Percentiles rank a stretch among this genome's conserved stretches.
Evolutionary conservation across 2,329 filamentous ascomycete genomes (phyloP).

Genomic region (Ilyonectria mors-panacis): DNA sequence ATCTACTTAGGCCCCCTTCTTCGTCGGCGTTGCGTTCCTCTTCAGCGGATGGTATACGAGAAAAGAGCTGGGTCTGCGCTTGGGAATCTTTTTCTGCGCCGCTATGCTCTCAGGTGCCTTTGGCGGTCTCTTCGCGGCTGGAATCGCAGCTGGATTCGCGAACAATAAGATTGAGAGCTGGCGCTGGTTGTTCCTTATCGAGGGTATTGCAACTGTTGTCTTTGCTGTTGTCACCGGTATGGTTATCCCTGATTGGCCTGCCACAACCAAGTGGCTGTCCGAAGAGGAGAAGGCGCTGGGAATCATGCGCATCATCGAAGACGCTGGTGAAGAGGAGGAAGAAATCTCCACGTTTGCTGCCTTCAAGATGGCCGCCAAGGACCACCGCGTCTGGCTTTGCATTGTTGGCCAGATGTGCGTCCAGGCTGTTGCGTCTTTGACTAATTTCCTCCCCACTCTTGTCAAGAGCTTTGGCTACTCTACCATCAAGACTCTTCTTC

Average conservation of each 20-base stretch:
- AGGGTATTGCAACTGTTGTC: conserved; percentile 26
- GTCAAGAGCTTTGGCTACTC: conserved; percentile 48
- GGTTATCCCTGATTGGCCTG: conserved; percentile 32
- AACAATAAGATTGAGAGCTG: conserved; percentile 32
- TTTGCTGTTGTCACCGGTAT: conserved; percentile 27
- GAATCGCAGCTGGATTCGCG: conserved; percentile 52
- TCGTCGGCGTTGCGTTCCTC: conserved; percentile 48
- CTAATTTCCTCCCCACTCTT: conserved; percentile 52
- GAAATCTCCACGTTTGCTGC: conserved; percentile 40
- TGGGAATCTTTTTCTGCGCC: conserved; percentile 53
- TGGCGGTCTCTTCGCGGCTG: conserved; percentile 60
- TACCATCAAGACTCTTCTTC: conserved; percentile 47
- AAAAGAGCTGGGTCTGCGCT: conserved; percentile 45
- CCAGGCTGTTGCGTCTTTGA: conserved; percentile 50
- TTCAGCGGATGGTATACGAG: conserved; percentile 49
- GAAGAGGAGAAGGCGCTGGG: conserved; percentile 30
- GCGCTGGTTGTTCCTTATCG: conserved; percentile 37
- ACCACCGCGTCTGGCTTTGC: conserved; percentile 47
- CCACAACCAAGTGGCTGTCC: conserved; percentile 30
- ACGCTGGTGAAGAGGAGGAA: conserved; percentile 35
- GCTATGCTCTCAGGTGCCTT: conserved; percentile 58
- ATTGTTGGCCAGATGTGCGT: conserved; percentile 48
- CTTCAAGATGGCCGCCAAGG: conserved; percentile 48
- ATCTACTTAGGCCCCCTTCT: conserved; percentile 36
- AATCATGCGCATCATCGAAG: conserved; percentile 28